These are phyloP conservation scores for Pleurozium schreberi DNA, from an alignment of 225 moss, liverwort and hornwort genomes.

Conservation along the genomic window DNA sequence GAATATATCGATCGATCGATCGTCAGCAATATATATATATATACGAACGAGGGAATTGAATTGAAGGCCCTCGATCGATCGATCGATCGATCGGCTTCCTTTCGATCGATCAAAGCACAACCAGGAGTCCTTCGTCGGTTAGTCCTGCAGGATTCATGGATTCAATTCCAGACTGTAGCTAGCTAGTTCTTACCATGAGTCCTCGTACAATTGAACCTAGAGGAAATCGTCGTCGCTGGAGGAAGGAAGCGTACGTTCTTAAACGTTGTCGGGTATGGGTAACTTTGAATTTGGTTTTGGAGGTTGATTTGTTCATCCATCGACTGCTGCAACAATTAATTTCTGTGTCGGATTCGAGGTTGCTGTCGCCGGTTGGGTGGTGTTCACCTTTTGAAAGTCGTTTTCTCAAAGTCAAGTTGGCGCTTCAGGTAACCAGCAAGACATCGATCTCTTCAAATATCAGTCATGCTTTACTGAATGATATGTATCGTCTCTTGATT, in stretches of 20 bases:
- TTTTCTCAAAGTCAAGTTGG: not conserved
- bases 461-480: not conserved
- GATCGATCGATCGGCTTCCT: not conserved
- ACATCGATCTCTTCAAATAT: not conserved
- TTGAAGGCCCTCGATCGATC: not conserved
- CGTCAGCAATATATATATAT: not conserved
- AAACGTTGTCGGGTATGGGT: not conserved
- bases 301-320: no score
- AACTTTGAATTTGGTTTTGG: not conserved
- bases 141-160: not conserved
- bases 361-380: not conserved
- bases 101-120: not conserved
- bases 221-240: slow-evolving; percentile 6
- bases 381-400: not conserved
- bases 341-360: not conserved
- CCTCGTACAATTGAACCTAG: not conserved
- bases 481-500: not conserved
- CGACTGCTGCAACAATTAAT: not conserved
- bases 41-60: not conserved
- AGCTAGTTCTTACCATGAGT: not conserved
- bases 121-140: not conserved
- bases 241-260: not conserved
- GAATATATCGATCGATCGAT: no score
- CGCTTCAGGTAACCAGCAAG: not conserved
- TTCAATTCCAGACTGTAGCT: not conserved